A percentile compares a stretch with the other conserved stretches of the same genome.
Evolutionary conservation across 106 monocot genomes (phyloP).

Genomic region (Allium sativum): DNA sequence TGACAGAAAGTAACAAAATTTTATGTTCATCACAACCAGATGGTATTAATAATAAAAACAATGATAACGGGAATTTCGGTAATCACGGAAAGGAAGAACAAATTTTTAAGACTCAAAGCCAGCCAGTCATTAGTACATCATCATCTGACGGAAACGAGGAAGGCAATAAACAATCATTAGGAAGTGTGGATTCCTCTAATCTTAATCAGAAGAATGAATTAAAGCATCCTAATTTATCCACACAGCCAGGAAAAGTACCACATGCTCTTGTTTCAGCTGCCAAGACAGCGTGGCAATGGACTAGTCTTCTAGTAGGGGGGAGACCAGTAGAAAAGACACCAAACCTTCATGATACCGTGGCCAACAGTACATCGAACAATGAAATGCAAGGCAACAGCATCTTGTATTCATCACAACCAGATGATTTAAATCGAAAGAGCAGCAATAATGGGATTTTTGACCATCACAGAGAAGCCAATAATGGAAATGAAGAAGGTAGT

Average conservation of each 20-base stretch:
- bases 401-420: too few species aligned
- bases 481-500: constrained; percentile 1
- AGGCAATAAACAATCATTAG: background rate
- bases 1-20: constrained; percentile 1
- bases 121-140: background rate
- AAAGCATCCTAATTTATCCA: constrained; percentile 22
- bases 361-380: too few species aligned
- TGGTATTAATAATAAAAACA: constrained; percentile 15
- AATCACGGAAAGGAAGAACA: constrained; percentile 10
- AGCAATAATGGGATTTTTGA: background rate
- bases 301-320: constrained; percentile 31
- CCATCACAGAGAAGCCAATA: constrained; percentile 12
- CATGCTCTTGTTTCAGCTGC: constrained; percentile 39
- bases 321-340: too few species aligned
- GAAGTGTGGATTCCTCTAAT: constrained; percentile 7
- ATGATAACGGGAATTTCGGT: constrained; percentile 23
- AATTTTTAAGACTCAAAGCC: constrained; percentile 10
- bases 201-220: background rate
- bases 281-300: constrained; percentile 49
- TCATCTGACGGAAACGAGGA: background rate
- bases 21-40: constrained; percentile 9
- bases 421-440: background rate
- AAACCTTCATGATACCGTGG: too few species aligned
- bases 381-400: too few species aligned
- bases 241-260: constrained; percentile 42